Base-by-base conservation (phyloP, 2,329 filamentous ascomycete species). In the Aspergillus neotritici region DNA sequence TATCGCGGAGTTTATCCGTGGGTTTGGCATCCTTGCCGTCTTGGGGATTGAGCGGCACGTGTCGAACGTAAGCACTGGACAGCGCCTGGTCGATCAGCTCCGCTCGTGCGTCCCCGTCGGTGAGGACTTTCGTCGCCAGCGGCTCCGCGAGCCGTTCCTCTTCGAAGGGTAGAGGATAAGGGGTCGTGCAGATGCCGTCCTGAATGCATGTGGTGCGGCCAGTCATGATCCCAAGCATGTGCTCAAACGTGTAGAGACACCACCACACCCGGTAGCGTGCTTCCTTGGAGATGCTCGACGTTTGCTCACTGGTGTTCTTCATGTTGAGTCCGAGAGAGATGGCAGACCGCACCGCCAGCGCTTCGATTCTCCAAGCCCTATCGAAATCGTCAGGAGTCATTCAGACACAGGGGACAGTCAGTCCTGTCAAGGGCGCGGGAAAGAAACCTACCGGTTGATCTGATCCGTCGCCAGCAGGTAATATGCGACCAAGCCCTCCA, bases 221-320 rank as follows among this genome's bases (percentile, higher is more conserved):
- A n/a, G 70, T 72, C 66, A 73, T 70, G 43, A 68, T 61, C 12
- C 67, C 66, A 30, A 73, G 60, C 29, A 67, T 60, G 41, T 70
- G 68, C 49, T 73, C 70, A 33, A 72, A 64, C 2, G 60, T 61
- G 41, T 70, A 69, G 2, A 72, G 52, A 41, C 67, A 68, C 66
- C 68, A 72, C 70, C 70, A 73, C 3, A 71, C 64, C 37, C 65
- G 61, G 43, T 71, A 70, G n/a, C 69, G 67, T 37, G 65, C 61
- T 51, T 71, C 68, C 47, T 70, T 72, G 17, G 67, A 63, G n/a
- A 62, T 51, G 44, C 63, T 58, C 0, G 65, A 54, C 2, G 68
- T 65, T 4, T 54, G 54, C 21, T 56, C 53, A 33, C 66, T 70
- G 15, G 61, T 63, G 41, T 64, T 72, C 40, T 64, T 68, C 58